A percentile compares a stretch with the other conserved stretches of the same genome.
phyloP scores from a whole-genome alignment of 306 rosid species.

The Rosa persica region DNA sequence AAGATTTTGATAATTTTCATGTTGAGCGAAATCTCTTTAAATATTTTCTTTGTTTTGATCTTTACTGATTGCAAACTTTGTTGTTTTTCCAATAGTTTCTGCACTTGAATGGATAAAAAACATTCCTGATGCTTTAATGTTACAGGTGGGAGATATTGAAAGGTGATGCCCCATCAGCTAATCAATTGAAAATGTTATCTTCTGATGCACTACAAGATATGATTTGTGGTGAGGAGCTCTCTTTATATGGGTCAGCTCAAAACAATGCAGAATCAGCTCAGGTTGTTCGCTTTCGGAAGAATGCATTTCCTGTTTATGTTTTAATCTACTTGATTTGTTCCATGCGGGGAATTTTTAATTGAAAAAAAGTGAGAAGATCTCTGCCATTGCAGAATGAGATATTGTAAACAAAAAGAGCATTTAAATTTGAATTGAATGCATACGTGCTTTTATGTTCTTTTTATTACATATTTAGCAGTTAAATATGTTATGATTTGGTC shows the following conservation, averaged over 20 bases:
- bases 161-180: conserved; percentile 61
- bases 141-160: conserved; percentile 88
- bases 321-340: neutral
- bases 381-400: neutral
- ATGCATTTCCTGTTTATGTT: neutral
- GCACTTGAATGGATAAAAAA: conserved; percentile 5
- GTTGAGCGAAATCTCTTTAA: conserved; percentile 7
- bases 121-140: conserved; percentile 30
- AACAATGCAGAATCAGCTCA: conserved; percentile 85
- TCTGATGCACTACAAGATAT: conserved; percentile 85
- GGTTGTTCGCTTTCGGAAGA: conserved; percentile 44
- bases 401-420: neutral
- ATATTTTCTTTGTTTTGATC: neutral
- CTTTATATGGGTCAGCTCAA: conserved; percentile 79
- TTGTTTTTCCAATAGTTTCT: neutral
- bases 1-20: neutral
- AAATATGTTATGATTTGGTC: neutral
- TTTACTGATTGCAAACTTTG: conserved; percentile 1
- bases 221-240: conserved; percentile 87
- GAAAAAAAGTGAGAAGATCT: neutral
- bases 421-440: neutral
- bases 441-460: neutral
- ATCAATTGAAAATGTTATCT: conserved; percentile 79
- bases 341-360: neutral
- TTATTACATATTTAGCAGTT: neutral